A percentile compares a stretch with the other conserved stretches of the same genome.
phyloP scores from a whole-genome alignment of 2,329 filamentous ascomycete genomes.

The Epichloe sylvatica region DNA sequence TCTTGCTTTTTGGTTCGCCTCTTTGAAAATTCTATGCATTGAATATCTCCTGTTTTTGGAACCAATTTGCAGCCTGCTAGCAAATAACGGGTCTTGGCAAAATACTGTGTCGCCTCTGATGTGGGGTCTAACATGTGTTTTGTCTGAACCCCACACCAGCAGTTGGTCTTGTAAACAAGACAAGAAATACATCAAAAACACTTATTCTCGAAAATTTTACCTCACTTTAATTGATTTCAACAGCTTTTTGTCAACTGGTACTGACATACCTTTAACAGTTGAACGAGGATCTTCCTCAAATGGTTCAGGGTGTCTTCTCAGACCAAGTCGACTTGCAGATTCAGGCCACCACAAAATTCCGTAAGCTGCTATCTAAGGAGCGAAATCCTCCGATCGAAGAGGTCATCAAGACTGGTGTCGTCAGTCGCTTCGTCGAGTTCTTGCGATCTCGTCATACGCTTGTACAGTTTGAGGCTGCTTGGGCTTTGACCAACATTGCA shows the following conservation, averaged over 20 bases:
- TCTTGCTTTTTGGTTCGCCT: background rate
- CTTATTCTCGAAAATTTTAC: background rate
- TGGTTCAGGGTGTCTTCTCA: conserved; percentile 96
- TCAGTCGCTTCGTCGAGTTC: conserved; percentile 95
- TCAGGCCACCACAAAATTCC: conserved; percentile 92
- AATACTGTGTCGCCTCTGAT: conserved; percentile 10
- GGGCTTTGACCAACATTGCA: conserved; percentile 98
- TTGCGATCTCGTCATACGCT: conserved; percentile 93
- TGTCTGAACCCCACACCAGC: conserved; percentile 21
- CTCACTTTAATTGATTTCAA: background rate
- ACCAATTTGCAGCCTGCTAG: background rate
- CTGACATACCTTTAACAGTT: conserved; percentile 40
- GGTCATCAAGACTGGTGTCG: conserved; percentile 97
- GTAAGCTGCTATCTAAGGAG: conserved; percentile 96
- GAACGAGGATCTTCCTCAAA: conserved; percentile 93
- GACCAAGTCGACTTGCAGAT: conserved; percentile 98
- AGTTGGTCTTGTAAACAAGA: background rate
- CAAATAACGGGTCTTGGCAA: background rate
- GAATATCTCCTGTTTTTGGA: conserved; percentile 2
- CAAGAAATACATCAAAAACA: background rate
- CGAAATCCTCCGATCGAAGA: conserved; percentile 98
- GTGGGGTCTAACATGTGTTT: conserved; percentile 18
- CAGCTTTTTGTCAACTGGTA: conserved; percentile 15
- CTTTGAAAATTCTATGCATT: background rate
- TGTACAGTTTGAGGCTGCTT: conserved; percentile 97